Evolutionary conservation across 257 asterid genomes (phyloP), one percentile per base, ranked within the genome.

Genomic region (Rauvolfia tetraphylla): DNA sequence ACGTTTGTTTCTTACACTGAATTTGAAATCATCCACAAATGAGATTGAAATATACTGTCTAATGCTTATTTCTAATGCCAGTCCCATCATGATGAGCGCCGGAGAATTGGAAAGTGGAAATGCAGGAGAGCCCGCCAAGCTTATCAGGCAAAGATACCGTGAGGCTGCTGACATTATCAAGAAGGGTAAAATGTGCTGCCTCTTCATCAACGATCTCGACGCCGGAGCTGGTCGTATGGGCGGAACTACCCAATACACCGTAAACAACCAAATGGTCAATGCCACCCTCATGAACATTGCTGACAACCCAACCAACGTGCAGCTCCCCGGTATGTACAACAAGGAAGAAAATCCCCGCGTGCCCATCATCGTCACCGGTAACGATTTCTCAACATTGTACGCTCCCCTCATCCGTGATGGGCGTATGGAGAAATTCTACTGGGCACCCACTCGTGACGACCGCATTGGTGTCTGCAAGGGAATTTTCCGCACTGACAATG

Each of bases 261-360:
- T 92, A 23, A 92, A 92, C 88, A 92, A 92, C 88, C 97, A 92
- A 78, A 90, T 92, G 97, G 97, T 92, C 17, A 92, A 92, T 75
- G 97, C 97, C 66, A 92, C 97, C 1, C 95, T 92, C 57, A 92
- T 92, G 97, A 92, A 92, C 90, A 92, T 92, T n/a, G 97, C 96
- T 8, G 96, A 92, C 70, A 89, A 84, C 83, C 97, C 97, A 39
- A 92, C 97, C 66, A 88, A 88, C 36, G 97, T 92, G 38, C 97
- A 92, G 74, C 96, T 92, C 79, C 97, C 97, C 13, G 97, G 97
- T 6, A 90, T 90, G 96, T 92, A 92, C 96, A 92, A 92, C 95
- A 92, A 92, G 84, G 88, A 92, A 83, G 97, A 92, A 71, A 92
- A 90, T 72, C 85, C 97, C 3, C 91, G 97, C 0, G 96, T 92